Conservation (phyloP, 2,329 filamentous ascomycete species). For the Helotiales sp. region DNA sequence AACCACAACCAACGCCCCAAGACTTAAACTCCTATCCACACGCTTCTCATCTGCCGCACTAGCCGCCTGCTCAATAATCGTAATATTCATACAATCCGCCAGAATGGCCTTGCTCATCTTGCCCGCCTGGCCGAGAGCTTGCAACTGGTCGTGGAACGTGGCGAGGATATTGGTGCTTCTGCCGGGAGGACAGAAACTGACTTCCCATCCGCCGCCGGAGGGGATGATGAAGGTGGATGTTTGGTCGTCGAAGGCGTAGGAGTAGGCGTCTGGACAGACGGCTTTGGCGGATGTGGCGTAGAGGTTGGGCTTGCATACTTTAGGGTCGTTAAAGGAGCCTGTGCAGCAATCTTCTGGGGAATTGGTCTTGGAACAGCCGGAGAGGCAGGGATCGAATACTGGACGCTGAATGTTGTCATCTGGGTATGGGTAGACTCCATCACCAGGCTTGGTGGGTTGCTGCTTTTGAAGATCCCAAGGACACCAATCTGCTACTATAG, state of each 20-base stretch:
- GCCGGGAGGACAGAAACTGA: slow-evolving; percentile 75
- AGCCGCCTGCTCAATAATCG: slow-evolving; percentile 35
- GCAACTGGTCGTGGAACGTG: slow-evolving; percentile 56
- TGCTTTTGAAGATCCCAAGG: slow-evolving; percentile 77
- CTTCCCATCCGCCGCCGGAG: slow-evolving; percentile 74
- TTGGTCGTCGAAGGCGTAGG: slow-evolving; percentile 69
- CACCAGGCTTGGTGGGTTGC: slow-evolving; percentile 70
- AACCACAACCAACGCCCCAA: slow-evolving; percentile 39
- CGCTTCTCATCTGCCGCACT: slow-evolving; percentile 17
- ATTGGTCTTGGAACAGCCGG: slow-evolving; percentile 74
- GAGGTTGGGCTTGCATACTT: slow-evolving; percentile 66
- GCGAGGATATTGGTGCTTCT: slow-evolving; percentile 63
- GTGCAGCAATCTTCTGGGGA: slow-evolving; percentile 75
- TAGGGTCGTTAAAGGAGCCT: slow-evolving; percentile 67
- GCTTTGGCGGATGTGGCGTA: slow-evolving; percentile 74
- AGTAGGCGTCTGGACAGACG: slow-evolving; percentile 85
- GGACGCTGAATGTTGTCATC: slow-evolving; percentile 74
- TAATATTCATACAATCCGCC: slow-evolving; percentile 42
- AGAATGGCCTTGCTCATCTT: slow-evolving; percentile 45
- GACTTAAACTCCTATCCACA: slow-evolving; percentile 34
- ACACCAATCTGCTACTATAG: slow-evolving; percentile 71
- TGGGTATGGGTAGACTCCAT: slow-evolving; percentile 80
- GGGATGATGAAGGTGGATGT: slow-evolving; percentile 66
- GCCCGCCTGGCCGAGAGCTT: slow-evolving; percentile 52
- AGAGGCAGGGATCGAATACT: slow-evolving; percentile 77